Evolutionary conservation across 164 flowering plant species (phyloP).

Genomic region (Tetracentron sinense): DNA sequence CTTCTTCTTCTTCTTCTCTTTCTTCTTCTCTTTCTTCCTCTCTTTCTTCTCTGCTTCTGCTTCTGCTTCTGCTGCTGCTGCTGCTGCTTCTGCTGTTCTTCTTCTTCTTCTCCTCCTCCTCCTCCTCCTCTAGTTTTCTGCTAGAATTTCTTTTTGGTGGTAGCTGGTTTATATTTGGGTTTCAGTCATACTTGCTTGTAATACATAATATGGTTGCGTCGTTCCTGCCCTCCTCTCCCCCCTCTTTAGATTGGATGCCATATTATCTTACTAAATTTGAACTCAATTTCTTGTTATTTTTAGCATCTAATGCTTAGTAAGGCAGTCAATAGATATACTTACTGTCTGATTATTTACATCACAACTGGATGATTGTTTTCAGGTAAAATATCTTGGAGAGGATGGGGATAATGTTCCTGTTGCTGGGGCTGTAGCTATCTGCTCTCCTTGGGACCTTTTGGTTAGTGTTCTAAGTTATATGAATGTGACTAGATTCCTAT

Average conservation of each 20-base stretch:
- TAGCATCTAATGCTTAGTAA: not conserved
- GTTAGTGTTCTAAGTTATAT: conserved; percentile 42
- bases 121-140: too few species aligned
- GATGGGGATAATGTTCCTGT: conserved; percentile 69
- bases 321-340: not conserved
- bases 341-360: not conserved
- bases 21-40: too few species aligned
- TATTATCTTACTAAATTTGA: not conserved
- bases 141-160: too few species aligned
- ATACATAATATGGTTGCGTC: not conserved
- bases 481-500: not conserved
- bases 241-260: not conserved
- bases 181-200: not conserved
- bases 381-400: conserved; percentile 98
- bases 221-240: too few species aligned
- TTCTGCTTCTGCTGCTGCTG: too few species aligned
- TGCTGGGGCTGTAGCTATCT: conserved; percentile 85
- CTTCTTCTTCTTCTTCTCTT: too few species aligned
- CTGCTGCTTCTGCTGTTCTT: too few species aligned
- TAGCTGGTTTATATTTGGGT: not conserved
- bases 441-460: conserved; percentile 99
- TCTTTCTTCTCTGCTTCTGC: too few species aligned
- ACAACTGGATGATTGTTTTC: conserved; percentile 15
- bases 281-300: not conserved
- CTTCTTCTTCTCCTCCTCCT: too few species aligned